Evolutionary conservation across 257 asterid genomes (phyloP).

Genomic region (Solanum rostratum): DNA sequence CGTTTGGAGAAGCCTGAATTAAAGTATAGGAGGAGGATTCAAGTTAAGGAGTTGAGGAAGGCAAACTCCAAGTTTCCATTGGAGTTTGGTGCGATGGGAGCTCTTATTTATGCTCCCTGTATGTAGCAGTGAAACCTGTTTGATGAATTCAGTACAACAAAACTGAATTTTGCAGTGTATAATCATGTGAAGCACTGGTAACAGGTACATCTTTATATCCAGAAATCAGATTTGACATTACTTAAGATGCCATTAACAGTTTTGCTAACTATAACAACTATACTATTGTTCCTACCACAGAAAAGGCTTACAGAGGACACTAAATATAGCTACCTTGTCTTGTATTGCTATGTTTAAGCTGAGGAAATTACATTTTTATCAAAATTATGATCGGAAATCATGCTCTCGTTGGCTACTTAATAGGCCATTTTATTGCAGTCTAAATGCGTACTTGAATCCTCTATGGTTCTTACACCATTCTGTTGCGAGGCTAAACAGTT

Average conservation of each 20-base stretch:
- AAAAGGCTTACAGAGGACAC: neutral
- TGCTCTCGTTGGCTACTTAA: neutral
- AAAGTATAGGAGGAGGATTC: constrained; percentile 52
- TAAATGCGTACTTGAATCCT: neutral
- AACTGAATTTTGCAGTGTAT: neutral
- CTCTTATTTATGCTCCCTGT: constrained; percentile 17
- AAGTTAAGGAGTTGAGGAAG: constrained; percentile 50
- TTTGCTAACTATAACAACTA: neutral
- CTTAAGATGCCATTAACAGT: neutral
- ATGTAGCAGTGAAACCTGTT: neutral
- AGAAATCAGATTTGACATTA: neutral
- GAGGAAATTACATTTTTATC: neutral
- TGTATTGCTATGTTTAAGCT: neutral
- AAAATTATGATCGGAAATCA: neutral
- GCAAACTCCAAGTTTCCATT: constrained; percentile 50
- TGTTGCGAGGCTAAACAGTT: constrained; percentile 6
- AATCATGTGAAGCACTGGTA: neutral
- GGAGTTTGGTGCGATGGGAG: constrained; percentile 98
- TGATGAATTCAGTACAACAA: neutral
- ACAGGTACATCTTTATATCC: neutral
- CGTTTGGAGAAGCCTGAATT: constrained; percentile 44
- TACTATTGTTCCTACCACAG: neutral
- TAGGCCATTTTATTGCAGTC: neutral
- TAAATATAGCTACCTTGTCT: neutral
- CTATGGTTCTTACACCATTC: neutral